Base-by-base conservation (phyloP, 768 basidiomycete genomes). In the Kwoniella shandongensis region DNA sequence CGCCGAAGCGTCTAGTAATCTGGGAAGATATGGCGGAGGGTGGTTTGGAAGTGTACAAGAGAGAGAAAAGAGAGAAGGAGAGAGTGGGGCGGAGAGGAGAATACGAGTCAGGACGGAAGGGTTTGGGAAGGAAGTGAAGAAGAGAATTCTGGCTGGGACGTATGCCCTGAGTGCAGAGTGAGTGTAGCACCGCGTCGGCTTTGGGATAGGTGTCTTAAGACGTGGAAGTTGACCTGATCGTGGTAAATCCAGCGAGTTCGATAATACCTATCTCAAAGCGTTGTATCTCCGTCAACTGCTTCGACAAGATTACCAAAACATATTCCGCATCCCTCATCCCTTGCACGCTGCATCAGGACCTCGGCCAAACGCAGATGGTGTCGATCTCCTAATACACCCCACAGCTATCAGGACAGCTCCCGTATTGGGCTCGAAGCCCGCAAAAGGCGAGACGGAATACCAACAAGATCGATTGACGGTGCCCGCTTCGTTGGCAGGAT, bases 231-330 rank as follows among this genome's bases (percentile, higher is more conserved):
- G 23, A 15, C 17, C 18, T 1, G 13, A 4, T 20, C 23, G 22
- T 51, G 23, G 42, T 35, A 1, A 30, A n/a, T 38, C 6, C 66
- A 97, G 91, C 55, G 91, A 91, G n/a, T 97, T 92, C 70, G 88
- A 97, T 77, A 97, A 94, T 70, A 97, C 94, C 75, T 99, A 91
- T 73, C 81, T 98, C 4, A 91, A 94, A 79, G 93, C 94, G 0
- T 87, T 91, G 61, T 82, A 85, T 29, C 83, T 97, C 10, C 85
- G 94, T 1, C 81, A 82, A 47, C 78, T 82, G 7, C 79, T 99
- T 49, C 82, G 83, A 56, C 67, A 80, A 4, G 93, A 97, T 67
- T 92, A 93, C 65, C 79, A 86, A 68, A 66, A 71, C 1, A 82
- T 86, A 32, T 92, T 97, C 77, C 78, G 79, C 0, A 73, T 82